Percentiles rank a stretch among this genome's conserved stretches.
Evolutionary conservation across 1,284 basidiomycete genomes (phyloP).

Genomic region (Anthracocystis walkeri): DNA sequence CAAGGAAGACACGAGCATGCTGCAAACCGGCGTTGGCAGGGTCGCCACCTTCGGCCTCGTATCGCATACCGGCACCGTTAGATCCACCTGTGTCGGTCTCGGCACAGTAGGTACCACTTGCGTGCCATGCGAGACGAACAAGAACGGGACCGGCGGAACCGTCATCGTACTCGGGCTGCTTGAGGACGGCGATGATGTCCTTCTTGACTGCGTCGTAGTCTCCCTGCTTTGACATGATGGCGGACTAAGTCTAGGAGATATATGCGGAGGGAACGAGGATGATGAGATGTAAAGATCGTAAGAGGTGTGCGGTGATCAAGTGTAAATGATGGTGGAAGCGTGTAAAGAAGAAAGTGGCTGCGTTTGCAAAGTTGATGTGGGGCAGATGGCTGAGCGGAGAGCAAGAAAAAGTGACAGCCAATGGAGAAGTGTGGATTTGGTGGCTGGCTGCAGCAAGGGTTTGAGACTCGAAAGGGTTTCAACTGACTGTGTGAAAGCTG

Average conservation of each 20-base stretch:
- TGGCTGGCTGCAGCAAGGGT: constrained; percentile 28
- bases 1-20: constrained; percentile 73
- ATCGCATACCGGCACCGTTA: constrained; percentile 71
- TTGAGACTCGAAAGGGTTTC: constrained; percentile 18
- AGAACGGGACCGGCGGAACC: constrained; percentile 67
- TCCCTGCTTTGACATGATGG: constrained; percentile 50
- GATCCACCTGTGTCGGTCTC: constrained; percentile 72
- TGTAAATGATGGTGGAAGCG: constrained; percentile 14
- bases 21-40: constrained; percentile 71
- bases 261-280: not conserved
- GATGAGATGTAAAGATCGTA: not conserved
- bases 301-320: not conserved
- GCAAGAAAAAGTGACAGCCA: constrained; percentile 12
- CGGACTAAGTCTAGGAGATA: not conserved
- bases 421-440: constrained; percentile 26
- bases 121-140: constrained; percentile 68
- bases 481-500: constrained; percentile 15
- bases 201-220: constrained; percentile 66
- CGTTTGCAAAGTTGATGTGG: constrained; percentile 7
- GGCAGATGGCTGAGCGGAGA: constrained; percentile 2
- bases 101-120: constrained; percentile 67
- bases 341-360: constrained; percentile 4
- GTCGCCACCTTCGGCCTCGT: constrained; percentile 71
- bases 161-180: constrained; percentile 68
- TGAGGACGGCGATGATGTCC: constrained; percentile 63